Evolutionary conservation across 768 basidiomycete genomes (phyloP).

Genomic region (Sarcomyxa edulis): DNA sequence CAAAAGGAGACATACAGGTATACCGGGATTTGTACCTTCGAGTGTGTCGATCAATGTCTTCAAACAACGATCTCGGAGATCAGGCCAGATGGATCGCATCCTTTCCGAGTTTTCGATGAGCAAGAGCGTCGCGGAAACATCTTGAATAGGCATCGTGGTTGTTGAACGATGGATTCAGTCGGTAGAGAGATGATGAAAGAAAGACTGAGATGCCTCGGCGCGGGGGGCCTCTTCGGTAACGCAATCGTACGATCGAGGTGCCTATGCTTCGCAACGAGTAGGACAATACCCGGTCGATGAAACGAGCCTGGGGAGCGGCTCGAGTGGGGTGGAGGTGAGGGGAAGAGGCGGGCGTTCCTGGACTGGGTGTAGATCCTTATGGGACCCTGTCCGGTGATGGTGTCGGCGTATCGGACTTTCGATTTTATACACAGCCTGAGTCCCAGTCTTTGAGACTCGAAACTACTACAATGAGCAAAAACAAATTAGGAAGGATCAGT

Average conservation of each 20-base stretch:
- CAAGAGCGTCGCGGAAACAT: constrained; percentile 34
- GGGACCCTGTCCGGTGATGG: constrained; percentile 28
- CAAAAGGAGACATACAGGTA: constrained; percentile 30
- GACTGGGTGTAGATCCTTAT: constrained; percentile 31
- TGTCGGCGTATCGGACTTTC: constrained; percentile 39
- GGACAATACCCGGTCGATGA: too few species aligned
- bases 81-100: constrained; percentile 40
- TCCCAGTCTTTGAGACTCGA: too few species aligned
- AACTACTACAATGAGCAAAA: too few species aligned
- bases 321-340: constrained; percentile 5
- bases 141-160: constrained; percentile 22
- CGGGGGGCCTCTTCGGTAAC: too few species aligned
- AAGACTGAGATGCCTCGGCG: too few species aligned
- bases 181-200: constrained; percentile 12
- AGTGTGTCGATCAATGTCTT: constrained; percentile 36
- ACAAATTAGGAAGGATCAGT: too few species aligned
- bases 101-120: constrained; percentile 52
- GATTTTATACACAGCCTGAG: too few species aligned
- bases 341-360: constrained; percentile 11
- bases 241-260: too few species aligned
- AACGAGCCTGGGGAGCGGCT: constrained; percentile 7
- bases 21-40: constrained; percentile 28
- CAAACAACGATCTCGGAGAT: constrained; percentile 44
- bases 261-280: too few species aligned
- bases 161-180: constrained; percentile 7